Evolutionary conservation across 2,329 filamentous ascomycete genomes (phyloP), one percentile per base, ranked within the genome.

Genomic region (Hypoxylon sp.): DNA sequence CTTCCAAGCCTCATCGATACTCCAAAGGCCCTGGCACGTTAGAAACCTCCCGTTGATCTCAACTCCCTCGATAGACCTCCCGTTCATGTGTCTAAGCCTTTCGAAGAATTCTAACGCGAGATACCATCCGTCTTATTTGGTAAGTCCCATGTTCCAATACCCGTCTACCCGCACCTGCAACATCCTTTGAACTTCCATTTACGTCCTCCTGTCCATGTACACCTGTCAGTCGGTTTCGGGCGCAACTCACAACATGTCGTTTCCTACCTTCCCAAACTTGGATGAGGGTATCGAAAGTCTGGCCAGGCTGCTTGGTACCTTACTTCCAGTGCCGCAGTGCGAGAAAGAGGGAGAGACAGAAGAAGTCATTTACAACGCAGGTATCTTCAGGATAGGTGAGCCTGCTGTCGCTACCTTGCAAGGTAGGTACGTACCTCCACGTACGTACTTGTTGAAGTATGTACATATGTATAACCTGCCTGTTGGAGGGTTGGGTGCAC

Each of bases 81-180:
- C 36, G 53, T 48, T n/a, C n/a, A n/a, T n/a, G n/a, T 44, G 16
- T 51, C 54, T 24, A 24, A 45, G 28, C 51, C 44, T 40, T 42
- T 57, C 56, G 18, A 67, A 64, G 63, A 66, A 64, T 64, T 64
- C 50, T 64, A 66, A n/a, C 64, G 50, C 54, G 64, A 67, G 60
- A 58, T 42, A 67, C 38, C 36, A 50, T 38, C 36, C 24, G 32
- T 64, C 30, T 9, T 52, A 53, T 49, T 64, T 36, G 42, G 64
- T 67, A 64, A 64, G 61, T 58, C 12, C 28, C 18, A 38, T 58
- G 8, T 58, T 60, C 51, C 38, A 49, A 42, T 61, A 20, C 36
- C n/a, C 56, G 16, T n/a, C 28, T 42, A 36, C 44, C n/a, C 32
- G 12, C 38, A 28, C 45, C 48, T 26, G 9, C 20, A 36, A 16